Percentiles rank a stretch among this genome's conserved stretches.
phyloP scores from a whole-genome alignment of 139 green algal species.

The Edaphochlamys debaryana region DNA sequence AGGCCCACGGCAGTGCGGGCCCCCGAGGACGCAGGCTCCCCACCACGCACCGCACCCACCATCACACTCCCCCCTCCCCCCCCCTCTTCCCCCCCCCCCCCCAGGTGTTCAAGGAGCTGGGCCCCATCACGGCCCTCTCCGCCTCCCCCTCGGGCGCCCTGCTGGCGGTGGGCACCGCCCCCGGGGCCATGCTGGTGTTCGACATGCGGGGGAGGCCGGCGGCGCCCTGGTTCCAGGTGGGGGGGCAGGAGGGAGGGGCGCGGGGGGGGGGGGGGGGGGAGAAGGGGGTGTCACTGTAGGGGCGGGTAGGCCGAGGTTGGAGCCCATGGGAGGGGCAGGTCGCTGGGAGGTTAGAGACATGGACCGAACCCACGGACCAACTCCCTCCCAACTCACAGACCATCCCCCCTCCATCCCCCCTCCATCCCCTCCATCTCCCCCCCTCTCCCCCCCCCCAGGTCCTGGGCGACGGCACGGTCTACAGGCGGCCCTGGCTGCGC shows the following conservation, averaged over 20 bases:
- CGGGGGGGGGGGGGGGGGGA: too few species aligned
- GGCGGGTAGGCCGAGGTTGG: too few species aligned
- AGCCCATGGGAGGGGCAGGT: too few species aligned
- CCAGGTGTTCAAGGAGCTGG: slow-evolving; percentile 49
- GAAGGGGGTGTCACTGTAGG: too few species aligned
- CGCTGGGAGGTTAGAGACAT: too few species aligned
- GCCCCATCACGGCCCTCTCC: slow-evolving; percentile 42
- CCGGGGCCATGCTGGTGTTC: slow-evolving; percentile 58
- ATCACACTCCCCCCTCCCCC: not conserved
- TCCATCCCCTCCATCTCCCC: not conserved
- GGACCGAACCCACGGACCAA: too few species aligned
- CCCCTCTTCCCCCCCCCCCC: not conserved
- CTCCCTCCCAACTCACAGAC: too few species aligned
- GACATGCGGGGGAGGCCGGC: slow-evolving; percentile 43
- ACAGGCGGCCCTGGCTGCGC: slow-evolving; percentile 39
- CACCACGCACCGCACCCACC: too few species aligned
- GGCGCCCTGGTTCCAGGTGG: slow-evolving; percentile 61
- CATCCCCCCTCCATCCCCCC: not conserved
- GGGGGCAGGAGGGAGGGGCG: too few species aligned
- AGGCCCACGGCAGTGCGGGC: too few species aligned
- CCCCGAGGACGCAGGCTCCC: too few species aligned
- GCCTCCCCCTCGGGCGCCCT: slow-evolving; percentile 48
- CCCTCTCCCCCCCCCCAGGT: slow-evolving; percentile 28
- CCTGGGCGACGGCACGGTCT: slow-evolving; percentile 44
- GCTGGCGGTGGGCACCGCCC: slow-evolving; percentile 58